Conservation (phyloP, 1,139 yeast genomes). For the Geotrichum carabidarum region DNA sequence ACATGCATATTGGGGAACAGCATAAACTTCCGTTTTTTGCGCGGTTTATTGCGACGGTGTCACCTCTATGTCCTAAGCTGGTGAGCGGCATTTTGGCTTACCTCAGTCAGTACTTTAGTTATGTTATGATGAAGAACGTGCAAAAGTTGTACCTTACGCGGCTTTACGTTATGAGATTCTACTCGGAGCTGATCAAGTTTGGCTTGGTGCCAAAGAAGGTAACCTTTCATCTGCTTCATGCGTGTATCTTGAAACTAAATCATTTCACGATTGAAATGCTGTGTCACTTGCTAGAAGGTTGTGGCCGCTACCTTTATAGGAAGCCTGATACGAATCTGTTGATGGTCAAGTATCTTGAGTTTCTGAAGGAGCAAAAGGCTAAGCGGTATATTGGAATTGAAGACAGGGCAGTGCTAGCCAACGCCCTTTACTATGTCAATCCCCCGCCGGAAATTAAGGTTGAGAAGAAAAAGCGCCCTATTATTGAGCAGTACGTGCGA, state of each 20-base stretch:
- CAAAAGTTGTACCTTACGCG: conserved; percentile 33
- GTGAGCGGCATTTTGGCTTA: conserved; percentile 52
- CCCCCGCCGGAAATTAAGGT: conserved; percentile 41
- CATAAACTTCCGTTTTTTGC: conserved; percentile 46
- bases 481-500: conserved; percentile 35
- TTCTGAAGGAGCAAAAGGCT: conserved; percentile 50
- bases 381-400: conserved; percentile 50
- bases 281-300: conserved; percentile 55
- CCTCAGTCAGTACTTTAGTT: conserved; percentile 43
- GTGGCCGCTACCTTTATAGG: conserved; percentile 63
- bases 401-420: conserved; percentile 56
- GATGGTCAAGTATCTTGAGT: conserved; percentile 59
- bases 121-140: conserved; percentile 27
- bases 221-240: conserved; percentile 64
- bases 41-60: conserved; percentile 62
- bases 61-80: conserved; percentile 47
- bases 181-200: conserved; percentile 74
- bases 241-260: conserved; percentile 27
- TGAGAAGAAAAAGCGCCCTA: conserved; percentile 30
- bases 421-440: conserved; percentile 54
- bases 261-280: conserved; percentile 50
- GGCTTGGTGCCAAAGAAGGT: conserved; percentile 66
- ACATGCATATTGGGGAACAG: conserved; percentile 29
- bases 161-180: conserved; percentile 46
- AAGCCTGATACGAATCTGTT: conserved; percentile 56